Conservation (phyloP, 768 basidiomycete species). For the Sistotremastrum niveocremeum region DNA sequence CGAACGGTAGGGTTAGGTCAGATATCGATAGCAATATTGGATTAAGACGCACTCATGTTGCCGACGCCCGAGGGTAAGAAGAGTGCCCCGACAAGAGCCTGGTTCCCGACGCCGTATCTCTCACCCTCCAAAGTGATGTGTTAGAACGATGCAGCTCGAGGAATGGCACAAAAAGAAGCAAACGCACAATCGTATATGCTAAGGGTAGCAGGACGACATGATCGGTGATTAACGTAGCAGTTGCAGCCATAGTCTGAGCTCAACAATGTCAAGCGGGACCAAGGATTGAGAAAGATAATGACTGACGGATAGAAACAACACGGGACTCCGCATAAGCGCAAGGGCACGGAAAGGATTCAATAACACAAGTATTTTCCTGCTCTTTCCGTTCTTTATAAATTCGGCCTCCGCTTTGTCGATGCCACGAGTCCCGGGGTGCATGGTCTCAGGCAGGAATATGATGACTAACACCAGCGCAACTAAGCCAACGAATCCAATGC, state of each 20-base stretch:
- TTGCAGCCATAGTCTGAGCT: slow-evolving; percentile 3
- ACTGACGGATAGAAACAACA: slow-evolving; percentile 40
- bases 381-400: background rate
- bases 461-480: slow-evolving; percentile 1
- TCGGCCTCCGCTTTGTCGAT: background rate
- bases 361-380: slow-evolving; percentile 21
- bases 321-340: slow-evolving; percentile 42
- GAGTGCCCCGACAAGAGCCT: slow-evolving; percentile 43
- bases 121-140: slow-evolving; percentile 28
- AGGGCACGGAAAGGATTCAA: slow-evolving; percentile 49
- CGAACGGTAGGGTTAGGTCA: slow-evolving; percentile 4
- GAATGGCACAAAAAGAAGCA: too few relatives aligned
- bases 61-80: slow-evolving; percentile 43
- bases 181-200: slow-evolving; percentile 50
- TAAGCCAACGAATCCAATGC: background rate
- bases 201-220: slow-evolving; percentile 33
- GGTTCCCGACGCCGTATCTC: slow-evolving; percentile 40
- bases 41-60: slow-evolving; percentile 8
- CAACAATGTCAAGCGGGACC: background rate
- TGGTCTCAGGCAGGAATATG: slow-evolving; percentile 1
- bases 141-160: too few relatives aligned
- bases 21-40: slow-evolving; percentile 16
- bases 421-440: slow-evolving; percentile 1
- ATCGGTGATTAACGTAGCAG: too few relatives aligned
- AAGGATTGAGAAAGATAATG: too few relatives aligned